phyloP scores from a whole-genome alignment of 495 filamentous ascomycete genomes.

The Cercophora samala region DNA sequence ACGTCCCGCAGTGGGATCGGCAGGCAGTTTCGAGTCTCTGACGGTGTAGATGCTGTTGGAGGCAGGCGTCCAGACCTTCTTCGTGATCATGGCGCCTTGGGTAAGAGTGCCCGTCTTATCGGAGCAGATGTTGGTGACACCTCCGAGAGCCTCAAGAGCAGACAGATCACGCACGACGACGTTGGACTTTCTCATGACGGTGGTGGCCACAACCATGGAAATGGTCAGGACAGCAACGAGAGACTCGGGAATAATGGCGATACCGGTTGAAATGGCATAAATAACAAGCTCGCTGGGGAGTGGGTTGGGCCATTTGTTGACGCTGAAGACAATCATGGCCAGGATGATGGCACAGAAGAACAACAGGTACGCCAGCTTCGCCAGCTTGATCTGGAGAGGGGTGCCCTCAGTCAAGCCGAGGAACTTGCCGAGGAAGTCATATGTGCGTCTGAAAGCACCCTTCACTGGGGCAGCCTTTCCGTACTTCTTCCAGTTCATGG shows the following conservation, averaged over 20 bases:
- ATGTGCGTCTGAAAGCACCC: constrained; percentile 54
- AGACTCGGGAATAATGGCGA: constrained; percentile 70
- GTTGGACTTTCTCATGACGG: constrained; percentile 69
- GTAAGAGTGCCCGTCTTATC: constrained; percentile 87
- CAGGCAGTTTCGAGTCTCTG: constrained; percentile 55
- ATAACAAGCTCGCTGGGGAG: constrained; percentile 70
- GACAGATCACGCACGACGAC: constrained; percentile 75
- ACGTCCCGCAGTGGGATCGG: constrained; percentile 55
- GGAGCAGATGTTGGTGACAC: constrained; percentile 84
- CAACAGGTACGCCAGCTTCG: constrained; percentile 69
- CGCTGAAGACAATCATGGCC: constrained; percentile 76
- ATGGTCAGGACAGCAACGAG: constrained; percentile 69
- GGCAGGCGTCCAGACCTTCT: constrained; percentile 74
- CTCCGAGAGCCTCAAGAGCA: constrained; percentile 77
- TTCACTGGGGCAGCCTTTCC: constrained; percentile 57
- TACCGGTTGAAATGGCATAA: constrained; percentile 72
- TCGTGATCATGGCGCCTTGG: constrained; percentile 72
- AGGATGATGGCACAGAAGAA: constrained; percentile 71
- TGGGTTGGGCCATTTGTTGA: constrained; percentile 55
- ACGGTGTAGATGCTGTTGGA: constrained; percentile 52
- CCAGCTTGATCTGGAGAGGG: constrained; percentile 76
- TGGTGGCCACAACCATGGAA: constrained; percentile 74
- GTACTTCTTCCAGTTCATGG: constrained; percentile 61
- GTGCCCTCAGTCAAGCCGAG: constrained; percentile 77
- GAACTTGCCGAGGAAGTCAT: constrained; percentile 62